Percentiles rank a stretch among this genome's conserved stretches.
These are phyloP conservation scores for Ustilago esculenta DNA, from an alignment of 1,284 basidiomycete genomes.

Conservation along the genomic window DNA sequence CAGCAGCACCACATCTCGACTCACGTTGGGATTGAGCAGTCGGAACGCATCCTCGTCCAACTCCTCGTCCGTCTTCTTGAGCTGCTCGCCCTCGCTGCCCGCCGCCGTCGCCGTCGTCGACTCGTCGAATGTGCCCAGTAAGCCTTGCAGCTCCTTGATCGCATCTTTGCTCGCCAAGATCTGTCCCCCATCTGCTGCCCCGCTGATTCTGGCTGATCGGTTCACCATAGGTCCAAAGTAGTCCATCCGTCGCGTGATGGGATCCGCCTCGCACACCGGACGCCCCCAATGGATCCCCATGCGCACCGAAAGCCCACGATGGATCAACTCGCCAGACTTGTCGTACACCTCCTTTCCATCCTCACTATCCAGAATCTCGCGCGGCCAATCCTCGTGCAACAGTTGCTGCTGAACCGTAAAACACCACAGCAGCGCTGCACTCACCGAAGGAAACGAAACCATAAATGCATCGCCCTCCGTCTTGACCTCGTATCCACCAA, in stretches of 20 bases:
- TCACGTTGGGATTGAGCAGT: slow-evolving; percentile 63
- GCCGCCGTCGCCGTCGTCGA: slow-evolving; percentile 16
- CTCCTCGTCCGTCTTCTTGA: slow-evolving; percentile 43
- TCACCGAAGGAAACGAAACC: slow-evolving; percentile 91
- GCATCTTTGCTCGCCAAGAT: slow-evolving; percentile 93
- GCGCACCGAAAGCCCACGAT: slow-evolving; percentile 89
- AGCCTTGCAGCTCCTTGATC: slow-evolving; percentile 58
- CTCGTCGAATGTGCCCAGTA: slow-evolving; percentile 54
- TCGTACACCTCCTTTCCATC: slow-evolving; percentile 88
- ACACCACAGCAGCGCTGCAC: slow-evolving; percentile 90
- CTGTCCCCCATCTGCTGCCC: slow-evolving; percentile 88
- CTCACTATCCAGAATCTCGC: slow-evolving; percentile 90
- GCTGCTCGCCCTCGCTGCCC: slow-evolving; percentile 10
- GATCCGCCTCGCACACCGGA: slow-evolving; percentile 91
- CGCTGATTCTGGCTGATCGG: slow-evolving; percentile 83
- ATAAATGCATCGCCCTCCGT: slow-evolving; percentile 99
- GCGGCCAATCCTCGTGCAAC: slow-evolving; percentile 87
- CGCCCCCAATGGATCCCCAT: slow-evolving; percentile 97
- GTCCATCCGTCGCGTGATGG: slow-evolving; percentile 95
- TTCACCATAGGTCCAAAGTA: slow-evolving; percentile 68
- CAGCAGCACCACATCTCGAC: slow-evolving; percentile 75
- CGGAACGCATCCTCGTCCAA: slow-evolving; percentile 65
- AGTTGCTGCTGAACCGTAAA: slow-evolving; percentile 87
- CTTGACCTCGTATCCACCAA: slow-evolving; percentile 98
- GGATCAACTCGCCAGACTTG: slow-evolving; percentile 76